These are phyloP conservation scores for Dacryopinax primogenitus DNA, from an alignment of 768 basidiomycete genomes.

Conservation along the genomic window DNA sequence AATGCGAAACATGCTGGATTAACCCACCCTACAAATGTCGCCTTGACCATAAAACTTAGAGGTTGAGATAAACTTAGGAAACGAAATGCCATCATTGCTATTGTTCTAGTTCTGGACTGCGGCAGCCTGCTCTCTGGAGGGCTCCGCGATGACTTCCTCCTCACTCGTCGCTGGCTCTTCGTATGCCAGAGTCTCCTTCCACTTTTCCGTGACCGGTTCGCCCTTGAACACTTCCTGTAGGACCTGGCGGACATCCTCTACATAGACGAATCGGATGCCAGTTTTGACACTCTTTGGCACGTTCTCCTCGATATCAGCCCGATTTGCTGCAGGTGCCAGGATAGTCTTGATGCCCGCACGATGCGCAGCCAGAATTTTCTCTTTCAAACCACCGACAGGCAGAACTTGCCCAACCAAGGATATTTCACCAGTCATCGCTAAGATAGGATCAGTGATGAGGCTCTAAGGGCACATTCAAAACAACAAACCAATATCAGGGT, in stretches of 20 bases:
- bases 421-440: constrained; percentile 98
- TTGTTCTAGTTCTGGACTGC: constrained; percentile 3
- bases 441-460: not conserved
- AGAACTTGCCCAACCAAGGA: constrained; percentile 92
- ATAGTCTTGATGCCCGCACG: constrained; percentile 92
- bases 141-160: not conserved
- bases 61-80: not conserved
- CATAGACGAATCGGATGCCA: constrained; percentile 89
- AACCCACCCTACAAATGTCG: not conserved
- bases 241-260: constrained; percentile 84
- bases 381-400: constrained; percentile 90
- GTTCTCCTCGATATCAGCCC: constrained; percentile 92
- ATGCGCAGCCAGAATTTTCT: constrained; percentile 93
- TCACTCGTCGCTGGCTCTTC: constrained; percentile 14
- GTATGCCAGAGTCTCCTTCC: constrained; percentile 48
- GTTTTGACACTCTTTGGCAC: constrained; percentile 92
- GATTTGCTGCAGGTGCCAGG: constrained; percentile 73
- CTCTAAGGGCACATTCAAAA: not conserved
- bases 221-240: constrained; percentile 73
- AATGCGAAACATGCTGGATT: not conserved
- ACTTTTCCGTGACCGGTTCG: constrained; percentile 43
- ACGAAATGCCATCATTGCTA: constrained; percentile 3
- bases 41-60: not conserved
- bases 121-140: not conserved
- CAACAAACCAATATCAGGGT: constrained; percentile 72